phyloP scores from a whole-genome alignment of 257 asterid genomes.

The Primulina eburnea region DNA sequence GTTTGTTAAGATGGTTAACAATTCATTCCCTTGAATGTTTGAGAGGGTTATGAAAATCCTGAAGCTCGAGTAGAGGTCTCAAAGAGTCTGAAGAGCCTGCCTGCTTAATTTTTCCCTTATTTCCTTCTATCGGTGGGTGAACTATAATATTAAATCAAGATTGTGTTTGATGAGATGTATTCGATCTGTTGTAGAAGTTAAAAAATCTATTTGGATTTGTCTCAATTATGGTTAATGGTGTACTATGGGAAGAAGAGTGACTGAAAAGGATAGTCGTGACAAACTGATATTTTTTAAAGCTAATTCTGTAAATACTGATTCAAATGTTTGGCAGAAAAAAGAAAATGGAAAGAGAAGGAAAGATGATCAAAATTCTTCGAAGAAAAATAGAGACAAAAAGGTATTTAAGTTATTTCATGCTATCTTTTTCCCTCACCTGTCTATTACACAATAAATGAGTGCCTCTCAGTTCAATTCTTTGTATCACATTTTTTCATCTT shows the following conservation, averaged over 20 bases:
- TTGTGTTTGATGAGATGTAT: conserved; percentile 4
- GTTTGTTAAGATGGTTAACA: background rate
- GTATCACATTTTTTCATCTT: background rate
- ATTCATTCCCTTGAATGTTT: conserved; percentile 3
- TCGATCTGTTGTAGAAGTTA: conserved; percentile 8
- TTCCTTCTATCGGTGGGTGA: background rate
- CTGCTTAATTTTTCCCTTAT: conserved; percentile 11
- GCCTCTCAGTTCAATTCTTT: background rate
- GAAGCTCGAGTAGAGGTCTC: background rate
- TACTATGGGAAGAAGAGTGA: conserved; percentile 9
- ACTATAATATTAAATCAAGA: background rate
- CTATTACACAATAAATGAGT: background rate
- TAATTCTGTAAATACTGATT: conserved; percentile 22
- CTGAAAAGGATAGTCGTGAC: conserved; percentile 1
- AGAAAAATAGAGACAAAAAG: conserved; percentile 83
- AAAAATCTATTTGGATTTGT: background rate
- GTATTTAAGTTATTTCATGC: conserved; percentile 34
- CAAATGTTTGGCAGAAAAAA: conserved; percentile 58
- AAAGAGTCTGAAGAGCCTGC: background rate
- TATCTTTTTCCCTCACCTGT: conserved; percentile 5
- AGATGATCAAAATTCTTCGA: conserved; percentile 60
- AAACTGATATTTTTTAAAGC: conserved; percentile 17
- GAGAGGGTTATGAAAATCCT: conserved; percentile 6
- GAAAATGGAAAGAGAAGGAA: conserved; percentile 91
- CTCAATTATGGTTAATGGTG: background rate